phyloP scores from a whole-genome alignment of 2,329 filamentous ascomycete genomes.

The Raffaelea ambrosiae region DNA sequence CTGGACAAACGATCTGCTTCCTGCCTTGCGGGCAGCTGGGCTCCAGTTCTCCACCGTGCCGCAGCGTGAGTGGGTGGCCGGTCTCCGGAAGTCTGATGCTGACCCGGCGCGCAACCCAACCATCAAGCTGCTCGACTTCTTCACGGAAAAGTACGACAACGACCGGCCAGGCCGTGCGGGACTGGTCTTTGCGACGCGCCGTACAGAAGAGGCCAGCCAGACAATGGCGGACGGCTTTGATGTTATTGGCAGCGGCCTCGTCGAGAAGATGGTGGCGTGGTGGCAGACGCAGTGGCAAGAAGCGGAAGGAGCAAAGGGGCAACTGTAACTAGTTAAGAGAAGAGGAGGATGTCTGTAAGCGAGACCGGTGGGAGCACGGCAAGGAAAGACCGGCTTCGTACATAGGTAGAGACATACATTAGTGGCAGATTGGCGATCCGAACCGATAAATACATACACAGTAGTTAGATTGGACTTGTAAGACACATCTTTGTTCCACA shows the following conservation, averaged over 20 bases:
- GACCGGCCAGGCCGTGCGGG: slow-evolving; percentile 21
- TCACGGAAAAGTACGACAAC: slow-evolving; percentile 13
- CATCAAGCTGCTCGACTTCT: slow-evolving; percentile 46
- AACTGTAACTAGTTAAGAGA: too few species aligned
- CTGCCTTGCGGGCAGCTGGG: slow-evolving; percentile 33
- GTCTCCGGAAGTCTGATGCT: slow-evolving; percentile 26
- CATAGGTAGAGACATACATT: too few species aligned
- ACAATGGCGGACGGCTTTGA: slow-evolving; percentile 24
- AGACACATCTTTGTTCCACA: too few species aligned
- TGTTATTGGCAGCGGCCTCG: slow-evolving; percentile 27
- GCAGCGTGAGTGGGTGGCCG: slow-evolving; percentile 32
- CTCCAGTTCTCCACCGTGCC: slow-evolving; percentile 36
- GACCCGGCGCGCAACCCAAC: slow-evolving; percentile 39
- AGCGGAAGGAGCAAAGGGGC: not conserved
- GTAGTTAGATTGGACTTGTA: too few species aligned
- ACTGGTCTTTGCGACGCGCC: slow-evolving; percentile 14
- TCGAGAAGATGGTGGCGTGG: slow-evolving; percentile 26
- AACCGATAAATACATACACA: too few species aligned
- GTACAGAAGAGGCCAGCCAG: slow-evolving; percentile 22
- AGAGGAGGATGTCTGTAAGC: too few species aligned
- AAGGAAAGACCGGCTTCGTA: too few species aligned
- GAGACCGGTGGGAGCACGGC: too few species aligned
- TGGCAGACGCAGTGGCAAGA: slow-evolving; percentile 21
- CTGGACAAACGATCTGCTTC: slow-evolving; percentile 22
- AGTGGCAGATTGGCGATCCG: too few species aligned